Base-by-base conservation (phyloP, 129 eudicot genomes). In the Flaveria ramosissima region DNA sequence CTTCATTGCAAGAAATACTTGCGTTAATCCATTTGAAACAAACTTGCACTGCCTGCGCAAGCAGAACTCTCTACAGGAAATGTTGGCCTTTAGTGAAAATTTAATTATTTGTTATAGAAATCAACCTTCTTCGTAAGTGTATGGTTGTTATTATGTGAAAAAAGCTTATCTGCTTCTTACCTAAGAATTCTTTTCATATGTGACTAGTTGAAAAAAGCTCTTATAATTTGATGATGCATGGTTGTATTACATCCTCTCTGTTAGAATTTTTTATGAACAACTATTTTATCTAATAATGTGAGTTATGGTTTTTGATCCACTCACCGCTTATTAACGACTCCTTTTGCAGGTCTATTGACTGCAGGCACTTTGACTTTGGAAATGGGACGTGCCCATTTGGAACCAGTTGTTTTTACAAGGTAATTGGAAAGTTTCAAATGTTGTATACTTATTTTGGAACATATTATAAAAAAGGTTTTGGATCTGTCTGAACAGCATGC, bases 381-480 rank as follows among this genome's bases (percentile, higher is more conserved):
- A 87, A 87, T 81, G 98, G 97, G 74, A 78, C 84, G 10, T 94
- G 98, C 74, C 98, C 98, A 46, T 94, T 94, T 82, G 98, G 97
- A 59, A 89, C 89, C 64, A 94, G 98, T 74, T 94, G 98, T 81
- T 94, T 94, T 78, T 94, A 94, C 86, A 94, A 88, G 98, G 98
- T 93, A 82, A 11, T 56, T 62, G 19, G 32, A 56, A 17, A 17
- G 55, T n/a, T 24, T 52, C 48, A 53, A 74, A 17, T 26, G 24
- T 39, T 53, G 68, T 77, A 20, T 52, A 8, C 15, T 64, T 36
- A 24, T 76, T 50, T 20, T 27, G 24, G 64, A 52, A 13, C 42
- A 76, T 51, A 36, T 20, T 8, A 7, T 66, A 42, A 36, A 36
- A 77, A 16, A 16, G 68, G 21, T 72, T 70, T 64, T 27, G 23